Evolutionary conservation across 1,284 basidiomycete species (phyloP), one percentile per base, ranked within the genome.

Genomic region (Chondrostereum purpureum): DNA sequence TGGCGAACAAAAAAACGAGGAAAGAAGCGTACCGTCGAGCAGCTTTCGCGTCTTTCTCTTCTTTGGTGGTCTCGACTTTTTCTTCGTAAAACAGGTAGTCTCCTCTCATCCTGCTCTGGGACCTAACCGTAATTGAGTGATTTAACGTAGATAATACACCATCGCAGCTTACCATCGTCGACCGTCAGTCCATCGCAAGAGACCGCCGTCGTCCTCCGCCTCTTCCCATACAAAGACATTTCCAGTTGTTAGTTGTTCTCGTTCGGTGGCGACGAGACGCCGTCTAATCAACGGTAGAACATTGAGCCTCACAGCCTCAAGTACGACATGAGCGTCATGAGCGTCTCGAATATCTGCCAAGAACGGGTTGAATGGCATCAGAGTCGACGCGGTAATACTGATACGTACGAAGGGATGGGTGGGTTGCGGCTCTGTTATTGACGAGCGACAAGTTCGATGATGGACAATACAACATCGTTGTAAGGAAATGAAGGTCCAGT

Each of bases 181-280:
- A 4, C 84, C 84, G 55, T 88, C 84, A 6, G 84, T 88, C 84
- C 84, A 88, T 23, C 85, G 71, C 45, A 86, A 67, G 17, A 88
- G 62, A 13, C 83, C 83, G 6, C 83, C 83, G 56, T 87, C 84
- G 44, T 82, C 42, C 54, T 87, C 83, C 10, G 82, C 83, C 58
- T 88, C 84, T 56, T 88, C 84, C 86, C 86, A 88, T 34, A 88
- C 86, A 55, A 86, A 88, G 24, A 88, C 75, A 52, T 86, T 83
- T 0, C 85, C 85, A 42, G 83, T 82, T 27, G 60, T 60, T 4
- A 88, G 66, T 39, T 78, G 73, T 37, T 85, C 80, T 46, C 86
- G 72, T 57, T 88, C 85, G 47, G 67, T 75, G 4, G 77, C 67
- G 11, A 80, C 74, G 19, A 88, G 68, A 12, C 85, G 75, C 19